Evolutionary conservation across 1,139 yeast species (phyloP).

Genomic region (Candida labiduridarum): DNA sequence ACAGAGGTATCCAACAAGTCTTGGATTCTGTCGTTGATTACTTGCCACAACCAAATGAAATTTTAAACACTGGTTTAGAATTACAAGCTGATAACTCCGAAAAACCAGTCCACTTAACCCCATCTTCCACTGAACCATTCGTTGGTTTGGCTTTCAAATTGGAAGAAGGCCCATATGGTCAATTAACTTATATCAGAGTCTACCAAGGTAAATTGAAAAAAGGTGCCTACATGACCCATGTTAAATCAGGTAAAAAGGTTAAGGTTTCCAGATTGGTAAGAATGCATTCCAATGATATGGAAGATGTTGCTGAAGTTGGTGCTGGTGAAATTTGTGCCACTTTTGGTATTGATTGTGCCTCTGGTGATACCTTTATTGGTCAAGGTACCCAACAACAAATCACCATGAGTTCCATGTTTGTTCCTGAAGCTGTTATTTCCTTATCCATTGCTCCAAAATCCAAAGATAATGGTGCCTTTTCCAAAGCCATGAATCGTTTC

Average conservation of each 20-base stretch:
- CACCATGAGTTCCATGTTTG: slow-evolving; percentile 97
- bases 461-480: slow-evolving; percentile 81
- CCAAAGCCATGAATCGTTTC: slow-evolving; percentile 95
- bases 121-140: slow-evolving; percentile 76
- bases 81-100: slow-evolving; percentile 49
- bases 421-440: slow-evolving; percentile 97
- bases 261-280: slow-evolving; percentile 95
- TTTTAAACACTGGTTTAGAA: slow-evolving; percentile 87
- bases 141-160: slow-evolving; percentile 97
- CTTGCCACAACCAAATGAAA: slow-evolving; percentile 93
- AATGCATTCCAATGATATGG: slow-evolving; percentile 99
- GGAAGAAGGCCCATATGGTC: slow-evolving; percentile 98
- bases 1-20: slow-evolving; percentile 92
- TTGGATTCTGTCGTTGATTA: slow-evolving; percentile 95
- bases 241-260: slow-evolving; percentile 89
- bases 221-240: slow-evolving; percentile 86
- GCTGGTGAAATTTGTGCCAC: slow-evolving; percentile 99
- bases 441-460: slow-evolving; percentile 86
- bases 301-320: slow-evolving; percentile 92
- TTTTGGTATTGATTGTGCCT: slow-evolving; percentile 98
- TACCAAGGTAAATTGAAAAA: slow-evolving; percentile 94
- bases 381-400: slow-evolving; percentile 71
- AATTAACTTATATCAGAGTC: slow-evolving; percentile 92
- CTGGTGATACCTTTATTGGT: slow-evolving; percentile 93
- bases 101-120: slow-evolving; percentile 70